A percentile compares a stretch with the other conserved stretches of the same genome.
These are phyloP conservation scores for Talaromyces albobiverticillius DNA, from an alignment of 2,329 filamentous ascomycete genomes.

Conservation along the genomic window DNA sequence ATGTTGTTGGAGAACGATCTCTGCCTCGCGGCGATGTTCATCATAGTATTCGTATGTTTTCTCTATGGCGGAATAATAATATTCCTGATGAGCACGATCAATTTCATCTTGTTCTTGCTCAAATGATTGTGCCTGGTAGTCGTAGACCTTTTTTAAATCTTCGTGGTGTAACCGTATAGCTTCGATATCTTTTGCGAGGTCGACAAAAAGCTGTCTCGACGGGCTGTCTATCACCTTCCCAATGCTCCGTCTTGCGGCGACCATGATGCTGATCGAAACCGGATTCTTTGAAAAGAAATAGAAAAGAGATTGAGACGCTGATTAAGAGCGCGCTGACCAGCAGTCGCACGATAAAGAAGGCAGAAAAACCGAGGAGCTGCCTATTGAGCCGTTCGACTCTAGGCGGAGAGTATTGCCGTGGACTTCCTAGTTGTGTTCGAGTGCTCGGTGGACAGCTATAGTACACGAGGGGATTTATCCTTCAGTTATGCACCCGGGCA, in stretches of 20 bases:
- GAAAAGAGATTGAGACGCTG: neutral
- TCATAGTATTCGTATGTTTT: slow-evolving; percentile 66
- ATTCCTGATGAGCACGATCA: slow-evolving; percentile 60
- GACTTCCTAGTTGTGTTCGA: neutral
- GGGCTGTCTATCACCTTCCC: slow-evolving; percentile 33
- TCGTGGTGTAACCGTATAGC: slow-evolving; percentile 40
- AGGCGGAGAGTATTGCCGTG: too few species aligned
- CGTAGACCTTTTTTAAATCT: slow-evolving; percentile 43
- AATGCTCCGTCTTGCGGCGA: slow-evolving; percentile 8
- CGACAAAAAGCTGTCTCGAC: slow-evolving; percentile 38
- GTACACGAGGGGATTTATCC: neutral
- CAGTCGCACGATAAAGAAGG: neutral
- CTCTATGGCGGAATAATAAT: slow-evolving; percentile 64
- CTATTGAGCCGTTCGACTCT: too few species aligned
- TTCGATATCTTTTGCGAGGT: slow-evolving; percentile 40
- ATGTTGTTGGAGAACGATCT: slow-evolving; percentile 52
- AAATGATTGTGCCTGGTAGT: slow-evolving; percentile 44
- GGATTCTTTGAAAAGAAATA: neutral
- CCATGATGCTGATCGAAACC: slow-evolving; percentile 9
- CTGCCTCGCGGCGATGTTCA: slow-evolving; percentile 56
- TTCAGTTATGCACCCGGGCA: neutral
- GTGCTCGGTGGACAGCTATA: neutral
- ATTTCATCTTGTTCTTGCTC: slow-evolving; percentile 61
- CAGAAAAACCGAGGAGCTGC: too few species aligned
- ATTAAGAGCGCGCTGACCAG: neutral